A percentile compares a stretch with the other conserved stretches of the same genome.
phyloP scores from a whole-genome alignment of 2,329 filamentous ascomycete genomes.

The Trematosphaeria pertusa region DNA sequence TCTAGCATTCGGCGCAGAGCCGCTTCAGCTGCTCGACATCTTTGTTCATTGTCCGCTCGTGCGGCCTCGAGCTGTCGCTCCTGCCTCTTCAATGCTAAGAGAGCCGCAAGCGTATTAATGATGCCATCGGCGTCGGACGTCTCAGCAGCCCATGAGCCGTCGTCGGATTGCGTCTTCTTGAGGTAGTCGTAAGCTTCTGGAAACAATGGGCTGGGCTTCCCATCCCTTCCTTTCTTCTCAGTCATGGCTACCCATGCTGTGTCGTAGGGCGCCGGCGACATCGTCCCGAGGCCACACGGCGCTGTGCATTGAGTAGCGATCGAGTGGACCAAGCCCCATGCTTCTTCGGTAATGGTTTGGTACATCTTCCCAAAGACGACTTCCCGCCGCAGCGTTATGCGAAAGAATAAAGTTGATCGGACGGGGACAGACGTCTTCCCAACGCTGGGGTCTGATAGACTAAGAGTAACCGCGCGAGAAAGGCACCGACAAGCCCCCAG shows the following conservation, averaged over 20 bases:
- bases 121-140: conserved; percentile 17
- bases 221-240: conserved; percentile 19
- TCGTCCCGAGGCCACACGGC: conserved; percentile 23
- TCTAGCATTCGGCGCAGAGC: conserved; percentile 8
- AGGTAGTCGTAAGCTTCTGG: conserved; percentile 44
- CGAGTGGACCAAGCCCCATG: conserved; percentile 16
- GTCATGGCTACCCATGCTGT: conserved; percentile 46
- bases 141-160: conserved; percentile 14
- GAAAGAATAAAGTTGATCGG: background rate
- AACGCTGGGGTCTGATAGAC: background rate
- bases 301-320: conserved; percentile 14
- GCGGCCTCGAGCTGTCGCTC: conserved; percentile 7
- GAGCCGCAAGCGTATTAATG: conserved; percentile 15
- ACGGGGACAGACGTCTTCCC: background rate
- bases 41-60: conserved; percentile 4
- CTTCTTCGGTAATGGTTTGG: conserved; percentile 15
- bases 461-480: too few relatives aligned
- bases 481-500: too few relatives aligned
- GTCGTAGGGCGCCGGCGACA: conserved; percentile 41
- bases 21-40: conserved; percentile 10
- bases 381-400: too few relatives aligned
- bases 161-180: conserved; percentile 32
- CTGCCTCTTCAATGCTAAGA: conserved; percentile 14
- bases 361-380: conserved; percentile 8
- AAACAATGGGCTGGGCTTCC: conserved; percentile 30